Evolutionary conservation across 805 yeast genomes (phyloP), one percentile per base, ranked within the genome.

Genomic region (Blastobotrys peoriensis): DNA sequence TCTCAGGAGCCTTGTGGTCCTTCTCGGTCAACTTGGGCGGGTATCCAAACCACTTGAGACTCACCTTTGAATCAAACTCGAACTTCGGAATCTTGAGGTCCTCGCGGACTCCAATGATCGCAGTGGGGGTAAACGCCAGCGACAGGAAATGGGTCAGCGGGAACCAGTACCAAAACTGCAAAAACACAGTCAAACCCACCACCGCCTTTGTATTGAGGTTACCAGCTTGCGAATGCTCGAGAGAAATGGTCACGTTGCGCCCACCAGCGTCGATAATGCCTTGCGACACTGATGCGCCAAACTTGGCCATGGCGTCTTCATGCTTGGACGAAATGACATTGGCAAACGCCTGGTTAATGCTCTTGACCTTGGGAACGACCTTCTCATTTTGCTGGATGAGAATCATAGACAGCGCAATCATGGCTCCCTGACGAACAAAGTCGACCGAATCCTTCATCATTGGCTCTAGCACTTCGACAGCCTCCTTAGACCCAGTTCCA

Each of bases 251-350:
- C n/a, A 85, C 95, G 58, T 93, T 93, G 62, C 98, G 80, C 9
- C 98, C 98, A 66, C 98, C 97, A 8, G 98, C 98, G 68, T 93
- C 97, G 62, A 93, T 81, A 52, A 93, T 91, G 65, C 98, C 98
- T 69, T 91, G 97, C 10, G 96, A 91, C 40, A 93, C 69, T 15
- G 97, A 86, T 23, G 98, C 97, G 62, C 98, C 98, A 67, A 91
- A 93, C 68, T 88, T 89, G 33, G 98, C 96, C 65, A 93, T 76
- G 2, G 96, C 95, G 66, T 91, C 98, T 66, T 91, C 97, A 57
- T 86, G 94, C 66, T 91, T 93, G 58, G 83, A 85, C 20, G 81
- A 70, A 45, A 91, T 76, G n/a, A 86, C 82, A 46, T 76, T 78
- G 39, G 88, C 82, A 52, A 83, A 79, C 39, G 75, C 74, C 58